Base-by-base conservation (phyloP, 2,329 filamentous ascomycete genomes). In the Tolypocladium inflatum region DNA sequence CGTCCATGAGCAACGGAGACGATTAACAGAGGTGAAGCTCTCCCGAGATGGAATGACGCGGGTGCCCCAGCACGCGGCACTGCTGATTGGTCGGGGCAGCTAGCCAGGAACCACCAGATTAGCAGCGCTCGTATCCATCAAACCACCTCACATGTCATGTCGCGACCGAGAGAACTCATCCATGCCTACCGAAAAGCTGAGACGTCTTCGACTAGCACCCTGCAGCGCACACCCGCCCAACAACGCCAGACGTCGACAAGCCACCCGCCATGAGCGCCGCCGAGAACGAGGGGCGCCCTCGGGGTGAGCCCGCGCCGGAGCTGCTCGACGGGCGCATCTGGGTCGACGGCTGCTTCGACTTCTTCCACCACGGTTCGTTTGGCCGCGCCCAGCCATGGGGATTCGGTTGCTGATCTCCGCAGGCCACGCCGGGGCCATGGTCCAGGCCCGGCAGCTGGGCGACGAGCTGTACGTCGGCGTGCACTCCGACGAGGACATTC, bases 341-440 rank as follows among this genome's bases (percentile, higher is more conserved):
- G 95, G 89, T 99, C 33, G 94, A 99, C 72, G 94, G 94, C 62
- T 99, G 94, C 80, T 99, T 97, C 77, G 94, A 99, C 78, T 99
- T 99, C 76, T 95, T 92, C 76, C 94, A 99, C 73, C 94, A 97
- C 72, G 94, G 90, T 91, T 73, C 64, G 76, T 66, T 23, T 56
- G 15, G 50, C 55, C 30, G 35, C 17, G 21, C 33, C 42, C 19
- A 26, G 48, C 30, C 50, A 56, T 39, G 11, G 4, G 37, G 13
- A 51, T 26, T 33, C 26, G 19, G 23, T 10, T 4, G 41, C 50
- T 38, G 21, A 26, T 5, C 15, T 9, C 10, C 10, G 7, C 67
- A 93, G 90, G 94, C 67, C 94, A 99, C 78, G 94, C 94, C 6
- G 94, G 94, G 60, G 94, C 94, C 63, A 96, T 97, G 81, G 85